These are phyloP conservation scores for Yamadazyma akitaensis DNA, from an alignment of 805 yeast species.

Conservation along the genomic window DNA sequence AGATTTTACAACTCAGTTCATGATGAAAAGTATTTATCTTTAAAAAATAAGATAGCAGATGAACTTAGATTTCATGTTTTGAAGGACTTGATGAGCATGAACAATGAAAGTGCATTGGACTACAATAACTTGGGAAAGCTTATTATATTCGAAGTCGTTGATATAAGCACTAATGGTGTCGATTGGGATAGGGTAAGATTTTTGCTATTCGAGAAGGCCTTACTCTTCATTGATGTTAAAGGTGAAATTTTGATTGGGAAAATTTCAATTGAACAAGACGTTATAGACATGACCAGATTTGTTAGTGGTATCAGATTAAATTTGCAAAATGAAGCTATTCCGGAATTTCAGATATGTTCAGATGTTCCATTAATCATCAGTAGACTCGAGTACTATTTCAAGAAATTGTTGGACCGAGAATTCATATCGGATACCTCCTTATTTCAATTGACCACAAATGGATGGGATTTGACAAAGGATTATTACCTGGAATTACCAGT, in stretches of 20 bases:
- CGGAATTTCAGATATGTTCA: constrained; percentile 40
- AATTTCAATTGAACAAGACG: constrained; percentile 34
- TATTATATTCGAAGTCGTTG: constrained; percentile 40
- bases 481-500: constrained; percentile 31
- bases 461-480: constrained; percentile 42
- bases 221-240: constrained; percentile 31
- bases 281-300: constrained; percentile 24
- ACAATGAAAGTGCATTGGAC: constrained; percentile 11
- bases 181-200: constrained; percentile 39
- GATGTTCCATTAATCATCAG: constrained; percentile 26
- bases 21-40: constrained; percentile 10
- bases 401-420: constrained; percentile 15
- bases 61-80: constrained; percentile 13
- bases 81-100: constrained; percentile 6
- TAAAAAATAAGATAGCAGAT: constrained; percentile 12
- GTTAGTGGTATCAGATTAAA: constrained; percentile 25
- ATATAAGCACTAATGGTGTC: constrained; percentile 41
- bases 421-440: constrained; percentile 26
- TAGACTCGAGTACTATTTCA: constrained; percentile 41
- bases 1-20: constrained; percentile 12
- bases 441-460: constrained; percentile 49
- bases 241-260: constrained; percentile 48
- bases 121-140: constrained; percentile 21
- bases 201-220: constrained; percentile 29
- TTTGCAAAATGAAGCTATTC: constrained; percentile 39